phyloP scores from a whole-genome alignment of 352 stramenopile species.

The Thraustochytrium sp. region DNA sequence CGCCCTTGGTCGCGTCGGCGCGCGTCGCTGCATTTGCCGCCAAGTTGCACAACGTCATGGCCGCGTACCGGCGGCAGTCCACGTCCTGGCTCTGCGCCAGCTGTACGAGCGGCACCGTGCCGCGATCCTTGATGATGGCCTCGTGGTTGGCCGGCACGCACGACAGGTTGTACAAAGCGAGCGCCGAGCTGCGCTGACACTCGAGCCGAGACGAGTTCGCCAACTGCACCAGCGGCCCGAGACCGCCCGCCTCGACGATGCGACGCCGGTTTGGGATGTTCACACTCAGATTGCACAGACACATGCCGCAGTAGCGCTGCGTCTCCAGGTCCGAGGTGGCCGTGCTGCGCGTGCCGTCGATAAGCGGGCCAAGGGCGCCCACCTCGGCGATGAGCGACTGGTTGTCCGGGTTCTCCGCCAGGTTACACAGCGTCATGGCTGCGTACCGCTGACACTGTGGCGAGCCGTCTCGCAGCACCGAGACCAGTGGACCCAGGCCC shows the following conservation, averaged over 20 bases:
- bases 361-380: conserved; percentile 56
- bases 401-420: conserved; percentile 80
- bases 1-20: conserved; percentile 68
- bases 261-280: conserved; percentile 74
- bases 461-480: conserved; percentile 56
- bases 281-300: conserved; percentile 83
- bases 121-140: conserved; percentile 73
- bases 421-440: conserved; percentile 89
- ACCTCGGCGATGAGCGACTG: conserved; percentile 74
- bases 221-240: conserved; percentile 70
- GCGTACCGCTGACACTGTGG: conserved; percentile 71
- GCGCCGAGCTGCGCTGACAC: conserved; percentile 75
- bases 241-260: conserved; percentile 73
- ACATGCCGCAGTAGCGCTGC: conserved; percentile 81
- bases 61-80: conserved; percentile 84
- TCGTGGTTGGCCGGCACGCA: conserved; percentile 80
- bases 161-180: conserved; percentile 91
- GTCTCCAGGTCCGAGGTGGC: conserved; percentile 63
- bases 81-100: conserved; percentile 73
- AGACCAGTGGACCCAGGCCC: conserved; percentile 63
- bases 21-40: conserved; percentile 85
- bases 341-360: conserved; percentile 48
- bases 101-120: conserved; percentile 75
- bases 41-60: conserved; percentile 91
- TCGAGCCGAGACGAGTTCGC: conserved; percentile 69